Percentiles rank a stretch among this genome's conserved stretches.
Evolutionary conservation across 106 monocot genomes (phyloP).

Genomic region (Allium sativum): DNA sequence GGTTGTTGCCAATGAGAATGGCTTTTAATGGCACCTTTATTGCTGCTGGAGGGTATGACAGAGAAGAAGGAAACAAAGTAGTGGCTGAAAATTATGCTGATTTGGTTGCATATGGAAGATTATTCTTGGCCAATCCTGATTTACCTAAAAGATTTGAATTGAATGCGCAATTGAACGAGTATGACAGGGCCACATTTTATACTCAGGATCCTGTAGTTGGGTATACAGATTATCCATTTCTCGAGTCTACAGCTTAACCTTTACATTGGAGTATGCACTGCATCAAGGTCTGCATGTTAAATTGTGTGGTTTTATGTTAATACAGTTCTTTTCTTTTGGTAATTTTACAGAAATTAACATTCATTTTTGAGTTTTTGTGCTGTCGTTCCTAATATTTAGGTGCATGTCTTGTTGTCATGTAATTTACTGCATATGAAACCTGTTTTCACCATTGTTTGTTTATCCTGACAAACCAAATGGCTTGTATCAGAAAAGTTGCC

Average conservation of each 20-base stretch:
- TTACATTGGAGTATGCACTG: too few species aligned
- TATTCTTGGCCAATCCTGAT: conserved; percentile 33
- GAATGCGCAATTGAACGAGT: conserved; percentile 18
- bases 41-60: conserved; percentile 23
- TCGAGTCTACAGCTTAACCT: conserved; percentile 7
- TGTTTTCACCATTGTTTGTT: too few species aligned
- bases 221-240: conserved; percentile 32
- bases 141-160: conserved; percentile 18
- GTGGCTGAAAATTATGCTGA: conserved; percentile 16
- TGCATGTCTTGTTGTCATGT: too few species aligned
- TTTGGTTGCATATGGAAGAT: conserved; percentile 19
- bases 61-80: conserved; percentile 25
- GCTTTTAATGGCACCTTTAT: conserved; percentile 28
- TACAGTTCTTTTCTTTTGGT: too few species aligned
- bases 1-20: conserved; percentile 12
- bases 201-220: conserved; percentile 17
- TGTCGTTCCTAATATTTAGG: too few species aligned
- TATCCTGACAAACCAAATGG: too few species aligned
- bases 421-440: too few species aligned
- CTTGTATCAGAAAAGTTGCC: too few species aligned
- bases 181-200: conserved; percentile 16
- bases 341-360: too few species aligned
- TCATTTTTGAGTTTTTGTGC: too few species aligned
- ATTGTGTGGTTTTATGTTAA: too few species aligned
- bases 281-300: too few species aligned